Conservation (phyloP, 495 filamentous ascomycete genomes). For the Apodospora peruviana region DNA sequence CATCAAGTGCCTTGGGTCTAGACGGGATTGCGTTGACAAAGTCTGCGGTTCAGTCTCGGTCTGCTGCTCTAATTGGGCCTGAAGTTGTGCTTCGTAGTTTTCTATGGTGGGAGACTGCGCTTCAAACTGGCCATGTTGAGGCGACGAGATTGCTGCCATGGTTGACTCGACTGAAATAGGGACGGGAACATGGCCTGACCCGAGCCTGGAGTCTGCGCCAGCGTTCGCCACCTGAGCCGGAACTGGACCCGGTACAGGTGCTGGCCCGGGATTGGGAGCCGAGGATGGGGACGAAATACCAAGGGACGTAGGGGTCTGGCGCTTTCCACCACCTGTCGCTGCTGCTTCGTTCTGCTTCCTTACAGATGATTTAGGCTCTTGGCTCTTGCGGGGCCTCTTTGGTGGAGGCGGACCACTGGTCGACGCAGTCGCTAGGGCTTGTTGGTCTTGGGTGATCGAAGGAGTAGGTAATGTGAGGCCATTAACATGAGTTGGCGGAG, state of each 20-base stretch:
- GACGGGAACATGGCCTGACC: not conserved
- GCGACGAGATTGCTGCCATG: conserved; percentile 15
- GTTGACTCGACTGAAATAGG: conserved; percentile 9
- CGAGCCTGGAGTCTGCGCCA: not conserved
- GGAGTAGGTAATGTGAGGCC: conserved; percentile 4
- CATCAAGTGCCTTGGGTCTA: conserved; percentile 10
- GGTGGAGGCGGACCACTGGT: conserved; percentile 9
- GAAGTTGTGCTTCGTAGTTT: conserved; percentile 26
- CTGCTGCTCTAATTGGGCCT: conserved; percentile 26
- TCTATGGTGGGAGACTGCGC: conserved; percentile 28
- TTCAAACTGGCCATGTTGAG: conserved; percentile 20
- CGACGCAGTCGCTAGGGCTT: not conserved
- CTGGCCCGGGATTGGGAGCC: not conserved
- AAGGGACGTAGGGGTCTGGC: not conserved
- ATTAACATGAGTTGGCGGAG: conserved; percentile 4
- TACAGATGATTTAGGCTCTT: conserved; percentile 9
- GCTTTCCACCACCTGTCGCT: not conserved
- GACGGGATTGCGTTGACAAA: conserved; percentile 5
- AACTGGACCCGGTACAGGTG: not conserved
- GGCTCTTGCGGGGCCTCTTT: conserved; percentile 22
- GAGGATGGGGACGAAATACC: not conserved
- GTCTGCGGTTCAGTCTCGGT: conserved; percentile 14
- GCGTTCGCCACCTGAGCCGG: not conserved
- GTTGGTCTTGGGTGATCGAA: not conserved
- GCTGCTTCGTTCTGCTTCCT: conserved; percentile 4